Conservation (phyloP, 345 rosid genomes). For the Ceriops tagal region DNA sequence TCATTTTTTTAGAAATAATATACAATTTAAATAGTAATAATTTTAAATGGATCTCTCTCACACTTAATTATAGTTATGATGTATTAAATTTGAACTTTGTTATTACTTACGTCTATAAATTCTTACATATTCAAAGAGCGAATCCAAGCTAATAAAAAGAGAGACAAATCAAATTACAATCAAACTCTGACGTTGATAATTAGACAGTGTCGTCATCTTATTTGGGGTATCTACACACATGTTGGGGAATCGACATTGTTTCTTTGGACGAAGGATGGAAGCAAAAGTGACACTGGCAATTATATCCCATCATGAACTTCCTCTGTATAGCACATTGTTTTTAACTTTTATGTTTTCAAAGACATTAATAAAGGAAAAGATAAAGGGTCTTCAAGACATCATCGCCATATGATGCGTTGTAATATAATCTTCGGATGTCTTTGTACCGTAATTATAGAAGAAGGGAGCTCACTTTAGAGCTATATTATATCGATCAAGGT, state of each 20-base stretch:
- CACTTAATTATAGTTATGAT: too few species aligned
- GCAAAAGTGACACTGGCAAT: constrained; percentile 12
- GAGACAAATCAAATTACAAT: too few species aligned
- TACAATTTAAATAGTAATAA: too few species aligned
- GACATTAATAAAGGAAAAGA: background rate
- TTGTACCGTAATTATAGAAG: background rate
- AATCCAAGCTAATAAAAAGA: too few species aligned
- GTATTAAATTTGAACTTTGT: too few species aligned
- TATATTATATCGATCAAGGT: constrained; percentile 2
- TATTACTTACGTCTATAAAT: too few species aligned
- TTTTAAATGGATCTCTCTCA: too few species aligned
- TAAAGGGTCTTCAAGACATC: constrained; percentile 1
- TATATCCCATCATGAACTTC: constrained; percentile 1
- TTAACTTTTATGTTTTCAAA: background rate
- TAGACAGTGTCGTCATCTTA: constrained; percentile 19
- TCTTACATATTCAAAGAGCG: too few species aligned
- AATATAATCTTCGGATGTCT: background rate
- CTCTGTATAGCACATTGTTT: background rate
- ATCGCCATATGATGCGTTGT: constrained; percentile 11
- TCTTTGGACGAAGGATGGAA: constrained; percentile 16
- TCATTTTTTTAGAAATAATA: too few species aligned
- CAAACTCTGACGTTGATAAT: background rate
- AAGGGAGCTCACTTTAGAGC: background rate
- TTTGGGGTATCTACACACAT: constrained; percentile 9
- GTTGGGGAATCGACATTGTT: constrained; percentile 27